Conservation (phyloP, 208 protist genomes). For the Phytomonas serpens region DNA sequence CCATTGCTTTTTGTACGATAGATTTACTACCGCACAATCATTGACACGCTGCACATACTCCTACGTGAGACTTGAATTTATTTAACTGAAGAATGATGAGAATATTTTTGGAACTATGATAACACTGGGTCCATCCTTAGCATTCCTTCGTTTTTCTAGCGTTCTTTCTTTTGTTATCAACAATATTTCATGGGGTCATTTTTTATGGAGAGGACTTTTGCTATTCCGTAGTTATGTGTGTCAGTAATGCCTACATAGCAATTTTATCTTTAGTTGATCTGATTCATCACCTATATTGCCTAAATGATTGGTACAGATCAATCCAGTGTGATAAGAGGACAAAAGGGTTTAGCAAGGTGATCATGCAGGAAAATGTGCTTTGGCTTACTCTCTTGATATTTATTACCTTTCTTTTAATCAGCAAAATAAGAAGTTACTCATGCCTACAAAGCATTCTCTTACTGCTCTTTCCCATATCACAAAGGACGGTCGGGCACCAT, state of each 20-base stretch:
- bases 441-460: neutral
- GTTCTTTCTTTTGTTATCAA: neutral
- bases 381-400: slow-evolving; percentile 11
- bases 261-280: neutral
- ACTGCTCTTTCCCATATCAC: neutral
- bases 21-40: neutral
- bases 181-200: neutral
- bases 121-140: neutral
- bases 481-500: neutral
- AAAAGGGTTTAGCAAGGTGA: neutral
- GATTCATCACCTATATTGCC: neutral
- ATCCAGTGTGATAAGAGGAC: neutral
- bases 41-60: neutral
- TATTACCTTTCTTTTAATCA: slow-evolving; percentile 9
- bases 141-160: neutral
- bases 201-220: neutral
- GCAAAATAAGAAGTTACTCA: neutral
- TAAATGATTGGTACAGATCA: neutral
- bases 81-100: neutral
- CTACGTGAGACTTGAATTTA: neutral
- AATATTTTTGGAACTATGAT: neutral
- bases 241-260: neutral
- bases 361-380: neutral
- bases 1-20: neutral
- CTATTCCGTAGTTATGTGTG: neutral